Conservation (phyloP, 2,329 filamentous ascomycete species). For the Verticillium isaacii region DNA sequence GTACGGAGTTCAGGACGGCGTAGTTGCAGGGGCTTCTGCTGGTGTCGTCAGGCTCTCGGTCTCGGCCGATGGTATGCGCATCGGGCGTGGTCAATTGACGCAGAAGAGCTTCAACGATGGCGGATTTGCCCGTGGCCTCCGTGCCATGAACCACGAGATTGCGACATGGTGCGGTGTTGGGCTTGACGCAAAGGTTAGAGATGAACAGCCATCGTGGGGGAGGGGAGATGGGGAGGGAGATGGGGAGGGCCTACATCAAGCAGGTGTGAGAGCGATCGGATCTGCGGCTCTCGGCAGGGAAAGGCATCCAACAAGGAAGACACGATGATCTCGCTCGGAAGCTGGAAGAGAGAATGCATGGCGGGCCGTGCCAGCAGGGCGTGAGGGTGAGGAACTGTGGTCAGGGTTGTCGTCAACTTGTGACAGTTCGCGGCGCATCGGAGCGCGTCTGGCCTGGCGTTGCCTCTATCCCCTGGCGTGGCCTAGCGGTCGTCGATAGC, state of each 20-base stretch:
- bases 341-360: slow-evolving; percentile 39
- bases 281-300: slow-evolving; percentile 55
- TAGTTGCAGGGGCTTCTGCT: slow-evolving; percentile 40
- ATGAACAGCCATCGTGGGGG: neutral
- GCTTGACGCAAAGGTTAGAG: slow-evolving; percentile 34
- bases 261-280: slow-evolving; percentile 52
- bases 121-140: slow-evolving; percentile 81
- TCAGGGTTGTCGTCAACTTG: neutral
- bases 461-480: neutral
- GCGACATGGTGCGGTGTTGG: slow-evolving; percentile 61
- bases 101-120: slow-evolving; percentile 61
- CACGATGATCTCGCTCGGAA: slow-evolving; percentile 47
- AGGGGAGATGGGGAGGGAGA: neutral
- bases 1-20: slow-evolving; percentile 62
- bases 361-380: neutral
- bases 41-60: slow-evolving; percentile 32
- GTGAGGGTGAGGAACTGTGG: neutral
- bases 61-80: slow-evolving; percentile 35
- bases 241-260: slow-evolving; percentile 35
- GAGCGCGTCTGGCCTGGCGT: neutral
- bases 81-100: slow-evolving; percentile 41
- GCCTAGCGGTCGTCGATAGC: neutral
- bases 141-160: slow-evolving; percentile 80
- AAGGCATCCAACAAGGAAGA: slow-evolving; percentile 41
- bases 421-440: neutral